A percentile compares a stretch with the other conserved stretches of the same genome.
Evolutionary conservation across 768 basidiomycete genomes (phyloP).

Genomic region (Omphalotus guepiniiformis): DNA sequence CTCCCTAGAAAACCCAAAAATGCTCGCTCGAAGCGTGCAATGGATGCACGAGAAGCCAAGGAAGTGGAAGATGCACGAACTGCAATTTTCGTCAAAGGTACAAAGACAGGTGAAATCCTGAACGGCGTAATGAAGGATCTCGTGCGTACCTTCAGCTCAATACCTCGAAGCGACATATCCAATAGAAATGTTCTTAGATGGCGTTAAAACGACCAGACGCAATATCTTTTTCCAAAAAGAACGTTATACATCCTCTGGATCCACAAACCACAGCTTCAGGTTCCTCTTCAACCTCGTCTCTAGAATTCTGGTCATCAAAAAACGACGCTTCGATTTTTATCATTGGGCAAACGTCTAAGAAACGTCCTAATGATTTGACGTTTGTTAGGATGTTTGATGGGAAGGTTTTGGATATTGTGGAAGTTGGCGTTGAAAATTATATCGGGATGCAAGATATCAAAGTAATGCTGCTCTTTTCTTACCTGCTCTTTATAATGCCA

Average conservation of each 20-base stretch:
- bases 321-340: conserved; percentile 94
- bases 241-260: conserved; percentile 88
- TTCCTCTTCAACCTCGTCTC: conserved; percentile 46
- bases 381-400: conserved; percentile 86
- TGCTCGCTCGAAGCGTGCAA: conserved; percentile 87
- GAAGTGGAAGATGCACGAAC: conserved; percentile 86
- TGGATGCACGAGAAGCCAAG: conserved; percentile 85
- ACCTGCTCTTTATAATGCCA: not conserved
- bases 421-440: conserved; percentile 83
- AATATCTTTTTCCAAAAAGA: conserved; percentile 94
- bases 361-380: conserved; percentile 82
- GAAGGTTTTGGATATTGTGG: conserved; percentile 89
- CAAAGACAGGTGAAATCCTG: conserved; percentile 77
- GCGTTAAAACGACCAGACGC: conserved; percentile 88
- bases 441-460: conserved; percentile 80
- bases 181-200: conserved; percentile 52
- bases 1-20: conserved; percentile 82
- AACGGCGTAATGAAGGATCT: conserved; percentile 84
- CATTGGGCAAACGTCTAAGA: conserved; percentile 90
- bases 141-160: conserved; percentile 39
- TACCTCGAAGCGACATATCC: not conserved
- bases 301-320: conserved; percentile 91
- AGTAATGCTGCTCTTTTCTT: conserved; percentile 41
- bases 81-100: conserved; percentile 87
- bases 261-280: conserved; percentile 25